Evolutionary conservation across 1,139 yeast species (phyloP).

Genomic region (Debaryomycetaceae sp.): DNA sequence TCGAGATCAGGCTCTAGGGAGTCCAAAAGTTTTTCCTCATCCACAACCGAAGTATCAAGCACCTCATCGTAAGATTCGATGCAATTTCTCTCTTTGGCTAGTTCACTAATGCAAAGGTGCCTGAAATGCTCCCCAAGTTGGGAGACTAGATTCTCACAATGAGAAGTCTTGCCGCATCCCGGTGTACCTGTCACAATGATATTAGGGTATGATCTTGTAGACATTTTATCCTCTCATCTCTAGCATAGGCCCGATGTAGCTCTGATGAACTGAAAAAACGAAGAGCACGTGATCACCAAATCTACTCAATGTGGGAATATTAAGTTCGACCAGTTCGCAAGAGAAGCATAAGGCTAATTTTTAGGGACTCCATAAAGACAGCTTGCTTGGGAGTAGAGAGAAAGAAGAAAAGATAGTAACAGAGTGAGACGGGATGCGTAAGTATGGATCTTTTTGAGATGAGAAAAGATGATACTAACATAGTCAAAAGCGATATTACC

Average conservation of each 20-base stretch:
- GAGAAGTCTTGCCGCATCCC: slow-evolving; percentile 94
- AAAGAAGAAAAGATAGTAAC: too few relatives aligned
- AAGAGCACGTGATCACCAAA: not conserved
- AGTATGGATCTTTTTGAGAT: not conserved
- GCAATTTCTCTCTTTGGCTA: slow-evolving; percentile 75
- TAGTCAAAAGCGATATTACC: slow-evolving; percentile 22
- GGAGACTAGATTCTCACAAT: slow-evolving; percentile 60
- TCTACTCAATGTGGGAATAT: not conserved
- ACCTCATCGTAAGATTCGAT: slow-evolving; percentile 83
- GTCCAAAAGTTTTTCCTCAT: slow-evolving; percentile 85
- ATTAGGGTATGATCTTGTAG: slow-evolving; percentile 59
- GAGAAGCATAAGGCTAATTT: not conserved
- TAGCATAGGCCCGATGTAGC: too few relatives aligned
- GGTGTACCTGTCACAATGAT: slow-evolving; percentile 95
- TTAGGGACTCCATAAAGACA: not conserved
- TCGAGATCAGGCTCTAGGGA: slow-evolving; percentile 73
- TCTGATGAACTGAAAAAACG: too few relatives aligned
- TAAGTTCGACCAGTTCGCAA: not conserved
- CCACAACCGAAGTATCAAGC: slow-evolving; percentile 84
- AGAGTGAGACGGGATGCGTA: slow-evolving; percentile 1
- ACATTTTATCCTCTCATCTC: slow-evolving; percentile 14
- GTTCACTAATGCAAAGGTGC: slow-evolving; percentile 71
- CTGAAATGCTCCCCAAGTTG: slow-evolving; percentile 43
- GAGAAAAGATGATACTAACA: not conserved
- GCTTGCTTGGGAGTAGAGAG: not conserved